Base-by-base conservation (phyloP, 306 rosid species). In the Morella rubra region DNA sequence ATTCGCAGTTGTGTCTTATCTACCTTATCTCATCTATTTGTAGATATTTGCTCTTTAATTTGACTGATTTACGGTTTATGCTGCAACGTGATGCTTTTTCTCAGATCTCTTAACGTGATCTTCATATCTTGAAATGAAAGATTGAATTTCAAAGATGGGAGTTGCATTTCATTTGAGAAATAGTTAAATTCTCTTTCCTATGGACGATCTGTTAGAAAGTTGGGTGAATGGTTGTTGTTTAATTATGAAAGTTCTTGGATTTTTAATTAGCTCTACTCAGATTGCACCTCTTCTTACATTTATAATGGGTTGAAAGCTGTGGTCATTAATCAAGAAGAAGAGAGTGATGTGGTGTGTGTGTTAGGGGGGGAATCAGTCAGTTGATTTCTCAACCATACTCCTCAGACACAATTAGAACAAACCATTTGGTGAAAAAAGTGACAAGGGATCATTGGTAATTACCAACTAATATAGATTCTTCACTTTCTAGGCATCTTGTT, bases 401-500 rank as follows among this genome's bases (percentile, higher is more conserved):
- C 47, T 46, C 44, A 22, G 27, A 72, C 72, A 40, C 62, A 64
- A 42, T 61, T 45, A 66, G 58, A 65, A 45, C 40, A 59, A 69
- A 72, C 11, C 71, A 44, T 37, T 41, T 71, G 41, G n/a, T 59
- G 53, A 71, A 71, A 74, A 13, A 44, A 65, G 52, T 69, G 61
- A 12, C 41, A 53, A 12, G 27, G 70, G 58, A 42, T 73, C 4
- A 24, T 45, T 18, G 64, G 77, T 46, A 72, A 46, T 52, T 42
- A 16, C 20, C 46, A 37, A 62, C 45, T 61, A 41, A 22, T 41
- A 40, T 64, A 64, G 19, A 4, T 12, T 61, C 78, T 58, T 68
- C 16, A 61, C 59, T 16, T 60, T 44, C 45, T 15, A 44, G 44
- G 66, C 67, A 78, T 78, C 52, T 70, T 79, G 74, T 42, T 40